Conservation (phyloP, 2,329 filamentous ascomycete genomes). For the Didymella sp. region DNA sequence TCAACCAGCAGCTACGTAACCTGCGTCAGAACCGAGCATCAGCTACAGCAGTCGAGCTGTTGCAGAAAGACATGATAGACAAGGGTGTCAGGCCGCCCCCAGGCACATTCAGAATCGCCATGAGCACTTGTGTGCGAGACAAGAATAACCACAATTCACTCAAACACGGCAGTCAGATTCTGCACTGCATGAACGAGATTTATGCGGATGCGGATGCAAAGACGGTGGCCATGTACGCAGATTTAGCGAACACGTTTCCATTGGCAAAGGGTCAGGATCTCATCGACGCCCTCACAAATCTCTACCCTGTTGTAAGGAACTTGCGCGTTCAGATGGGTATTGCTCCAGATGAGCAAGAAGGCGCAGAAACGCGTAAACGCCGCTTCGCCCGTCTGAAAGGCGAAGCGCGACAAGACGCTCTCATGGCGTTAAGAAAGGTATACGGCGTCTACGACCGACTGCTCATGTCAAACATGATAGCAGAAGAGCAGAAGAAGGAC, state of each 20-base stretch:
- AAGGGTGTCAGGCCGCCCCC: constrained; percentile 39
- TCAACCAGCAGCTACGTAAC: constrained; percentile 70
- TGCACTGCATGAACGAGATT: constrained; percentile 56
- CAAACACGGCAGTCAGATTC: constrained; percentile 67
- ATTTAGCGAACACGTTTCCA: constrained; percentile 38
- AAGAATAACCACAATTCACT: constrained; percentile 76
- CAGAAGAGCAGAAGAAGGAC: constrained; percentile 36
- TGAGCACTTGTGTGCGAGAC: constrained; percentile 77
- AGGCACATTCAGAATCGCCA: constrained; percentile 73
- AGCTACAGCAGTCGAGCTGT: constrained; percentile 63
- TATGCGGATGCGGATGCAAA: constrained; percentile 43
- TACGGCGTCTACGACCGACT: constrained; percentile 43
- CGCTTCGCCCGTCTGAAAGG: constrained; percentile 28
- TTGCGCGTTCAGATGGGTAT: constrained; percentile 40
- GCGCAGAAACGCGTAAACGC: constrained; percentile 12
- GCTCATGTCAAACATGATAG: constrained; percentile 39
- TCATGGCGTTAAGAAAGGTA: constrained; percentile 36
- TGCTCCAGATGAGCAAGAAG: constrained; percentile 18
- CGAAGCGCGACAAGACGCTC: constrained; percentile 34
- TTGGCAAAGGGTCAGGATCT: constrained; percentile 40
- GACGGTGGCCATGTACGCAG: constrained; percentile 40
- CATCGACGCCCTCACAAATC: constrained; percentile 36
- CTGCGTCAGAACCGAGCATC: constrained; percentile 72
- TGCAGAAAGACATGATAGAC: constrained; percentile 52
- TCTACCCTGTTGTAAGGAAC: constrained; percentile 36